Conservation (phyloP, 164 flowering plant species). For the Stephania yunnanensis region DNA sequence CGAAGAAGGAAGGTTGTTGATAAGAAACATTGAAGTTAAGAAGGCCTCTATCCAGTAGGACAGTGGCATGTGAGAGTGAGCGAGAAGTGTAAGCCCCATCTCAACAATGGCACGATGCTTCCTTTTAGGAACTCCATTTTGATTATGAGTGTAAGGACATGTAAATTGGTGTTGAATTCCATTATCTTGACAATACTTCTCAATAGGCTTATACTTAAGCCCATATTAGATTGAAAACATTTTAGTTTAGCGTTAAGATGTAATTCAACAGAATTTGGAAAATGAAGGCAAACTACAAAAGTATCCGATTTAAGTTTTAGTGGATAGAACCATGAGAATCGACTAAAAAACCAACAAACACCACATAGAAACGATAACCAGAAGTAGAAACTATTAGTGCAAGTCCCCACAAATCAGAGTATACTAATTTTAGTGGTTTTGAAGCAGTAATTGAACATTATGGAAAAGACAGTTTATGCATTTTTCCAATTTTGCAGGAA, state of each 20-base stretch:
- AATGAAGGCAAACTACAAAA: background rate
- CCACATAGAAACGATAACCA: background rate
- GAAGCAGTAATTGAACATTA: too few relatives aligned
- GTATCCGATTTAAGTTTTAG: background rate
- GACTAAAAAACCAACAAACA: background rate
- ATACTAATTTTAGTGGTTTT: too few relatives aligned
- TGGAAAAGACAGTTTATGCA: too few relatives aligned
- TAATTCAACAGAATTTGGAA: too few relatives aligned
- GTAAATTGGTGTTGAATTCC: background rate
- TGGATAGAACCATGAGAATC: background rate
- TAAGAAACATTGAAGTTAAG: too few relatives aligned
- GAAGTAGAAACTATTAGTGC: background rate
- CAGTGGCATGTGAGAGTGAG: too few relatives aligned
- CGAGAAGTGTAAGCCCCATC: too few relatives aligned
- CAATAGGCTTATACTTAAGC: background rate
- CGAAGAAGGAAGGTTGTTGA: too few relatives aligned
- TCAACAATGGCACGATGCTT: too few relatives aligned
- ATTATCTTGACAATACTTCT: background rate
- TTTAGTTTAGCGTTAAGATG: too few relatives aligned
- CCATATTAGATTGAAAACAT: background rate
- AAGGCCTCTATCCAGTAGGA: too few relatives aligned
- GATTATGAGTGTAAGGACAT: background rate
- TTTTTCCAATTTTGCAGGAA: too few relatives aligned
- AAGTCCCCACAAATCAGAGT: background rate
- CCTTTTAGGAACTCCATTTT: background rate